A percentile compares a stretch with the other conserved stretches of the same genome.
These are phyloP conservation scores for Penicillium taxi DNA, from an alignment of 495 filamentous ascomycete genomes.

Conservation along the genomic window DNA sequence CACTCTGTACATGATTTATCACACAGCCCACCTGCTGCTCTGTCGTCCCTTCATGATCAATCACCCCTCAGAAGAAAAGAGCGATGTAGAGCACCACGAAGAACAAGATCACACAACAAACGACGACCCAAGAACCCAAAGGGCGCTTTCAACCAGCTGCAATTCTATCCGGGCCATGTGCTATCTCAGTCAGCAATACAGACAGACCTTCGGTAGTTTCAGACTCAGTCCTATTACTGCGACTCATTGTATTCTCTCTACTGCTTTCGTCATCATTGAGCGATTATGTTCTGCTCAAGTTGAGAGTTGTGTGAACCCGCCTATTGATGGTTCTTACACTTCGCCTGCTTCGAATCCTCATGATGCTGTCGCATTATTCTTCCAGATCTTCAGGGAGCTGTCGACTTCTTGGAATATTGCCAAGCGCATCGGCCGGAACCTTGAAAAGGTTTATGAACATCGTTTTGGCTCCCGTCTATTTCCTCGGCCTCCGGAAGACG, in stretches of 20 bases:
- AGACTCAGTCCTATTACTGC: slow-evolving; percentile 22
- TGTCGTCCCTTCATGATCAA: slow-evolving; percentile 16
- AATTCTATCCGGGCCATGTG: slow-evolving; percentile 17
- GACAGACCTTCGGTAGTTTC: slow-evolving; percentile 24
- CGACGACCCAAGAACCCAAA: slow-evolving; percentile 1
- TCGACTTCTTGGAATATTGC: slow-evolving; percentile 23
- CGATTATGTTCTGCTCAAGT: slow-evolving; percentile 9
- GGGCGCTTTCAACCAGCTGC: slow-evolving; percentile 9
- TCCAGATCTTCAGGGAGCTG: slow-evolving; percentile 16
- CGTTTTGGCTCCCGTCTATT: slow-evolving; percentile 12
- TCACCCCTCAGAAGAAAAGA: background rate
- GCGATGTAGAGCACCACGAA: background rate
- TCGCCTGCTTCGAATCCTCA: slow-evolving; percentile 8
- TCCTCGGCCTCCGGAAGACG: slow-evolving; percentile 1
- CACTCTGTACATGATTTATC: slow-evolving; percentile 24
- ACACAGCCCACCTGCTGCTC: slow-evolving; percentile 19
- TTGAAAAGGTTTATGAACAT: slow-evolving; percentile 17
- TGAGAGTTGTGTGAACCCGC: background rate
- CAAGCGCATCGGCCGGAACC: slow-evolving; percentile 18
- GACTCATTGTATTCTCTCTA: slow-evolving; percentile 23
- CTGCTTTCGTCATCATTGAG: slow-evolving; percentile 20
- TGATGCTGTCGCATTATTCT: slow-evolving; percentile 10
- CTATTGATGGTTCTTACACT: background rate
- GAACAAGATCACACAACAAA: background rate
- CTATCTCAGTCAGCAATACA: slow-evolving; percentile 19